phyloP scores from a whole-genome alignment of 2,329 filamentous ascomycete genomes.

The Cadophora malorum region DNA sequence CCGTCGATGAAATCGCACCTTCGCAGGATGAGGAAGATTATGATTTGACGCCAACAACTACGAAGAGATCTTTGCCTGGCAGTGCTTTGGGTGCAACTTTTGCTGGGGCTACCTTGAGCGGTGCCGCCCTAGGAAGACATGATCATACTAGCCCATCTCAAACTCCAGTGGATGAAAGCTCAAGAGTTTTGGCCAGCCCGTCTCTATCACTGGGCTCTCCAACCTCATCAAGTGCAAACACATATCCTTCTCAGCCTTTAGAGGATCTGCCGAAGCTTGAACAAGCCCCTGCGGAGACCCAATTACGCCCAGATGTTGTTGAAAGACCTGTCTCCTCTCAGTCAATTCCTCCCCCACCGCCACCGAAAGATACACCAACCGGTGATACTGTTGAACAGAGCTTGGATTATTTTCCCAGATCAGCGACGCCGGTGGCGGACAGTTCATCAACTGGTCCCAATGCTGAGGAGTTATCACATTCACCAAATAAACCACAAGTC shows the following conservation, averaged over 20 bases:
- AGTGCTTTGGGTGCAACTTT: constrained; percentile 29
- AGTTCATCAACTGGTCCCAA: constrained; percentile 15
- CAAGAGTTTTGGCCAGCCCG: neutral
- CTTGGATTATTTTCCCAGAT: constrained; percentile 30
- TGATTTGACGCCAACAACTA: constrained; percentile 40
- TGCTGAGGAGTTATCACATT: constrained; percentile 22
- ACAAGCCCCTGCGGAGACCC: constrained; percentile 34
- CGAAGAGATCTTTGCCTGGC: constrained; percentile 33
- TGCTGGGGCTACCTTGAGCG: constrained; percentile 44
- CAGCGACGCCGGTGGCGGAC: constrained; percentile 29
- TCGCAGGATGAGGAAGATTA: constrained; percentile 26
- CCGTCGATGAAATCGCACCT: constrained; percentile 21
- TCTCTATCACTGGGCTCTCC: constrained; percentile 36
- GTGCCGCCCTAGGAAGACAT: constrained; percentile 50
- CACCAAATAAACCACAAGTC: constrained; percentile 28
- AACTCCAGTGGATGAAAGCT: constrained; percentile 1
- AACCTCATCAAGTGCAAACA: constrained; percentile 37
- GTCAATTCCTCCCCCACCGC: constrained; percentile 51
- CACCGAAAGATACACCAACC: constrained; percentile 51
- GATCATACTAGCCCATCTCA: constrained; percentile 25
- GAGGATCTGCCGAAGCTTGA: constrained; percentile 38
- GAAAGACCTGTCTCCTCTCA: constrained; percentile 44
- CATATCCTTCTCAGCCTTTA: constrained; percentile 36
- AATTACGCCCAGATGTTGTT: constrained; percentile 36
- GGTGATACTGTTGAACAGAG: constrained; percentile 14